Percentiles rank a stretch among this genome's conserved stretches.
These are phyloP conservation scores for Rhamnella rubrinervis DNA, from an alignment of 331 rosid genomes.

Conservation along the genomic window DNA sequence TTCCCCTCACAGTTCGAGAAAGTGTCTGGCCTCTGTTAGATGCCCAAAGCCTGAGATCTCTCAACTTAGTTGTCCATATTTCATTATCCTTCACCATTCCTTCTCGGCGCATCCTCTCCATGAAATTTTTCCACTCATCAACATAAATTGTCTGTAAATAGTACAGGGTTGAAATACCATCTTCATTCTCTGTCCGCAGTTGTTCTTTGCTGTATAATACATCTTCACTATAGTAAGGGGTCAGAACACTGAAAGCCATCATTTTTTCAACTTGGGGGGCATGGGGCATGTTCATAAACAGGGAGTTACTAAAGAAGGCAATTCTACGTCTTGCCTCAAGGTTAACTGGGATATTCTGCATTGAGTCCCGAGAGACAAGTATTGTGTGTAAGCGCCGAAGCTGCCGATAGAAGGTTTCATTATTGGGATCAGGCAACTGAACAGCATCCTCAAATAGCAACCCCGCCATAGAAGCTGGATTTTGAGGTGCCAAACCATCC, in stretches of 20 bases:
- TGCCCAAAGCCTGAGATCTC: slow-evolving; percentile 97
- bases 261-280: slow-evolving; percentile 99
- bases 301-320: slow-evolving; percentile 95
- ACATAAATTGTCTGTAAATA: slow-evolving; percentile 89
- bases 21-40: slow-evolving; percentile 94
- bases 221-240: slow-evolving; percentile 93
- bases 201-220: slow-evolving; percentile 80
- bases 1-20: slow-evolving; percentile 90
- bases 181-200: slow-evolving; percentile 87
- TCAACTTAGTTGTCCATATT: slow-evolving; percentile 70
- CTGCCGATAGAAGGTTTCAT: slow-evolving; percentile 78
- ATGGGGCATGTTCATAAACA: slow-evolving; percentile 96
- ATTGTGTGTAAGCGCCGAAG: slow-evolving; percentile 84
- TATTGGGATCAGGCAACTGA: slow-evolving; percentile 56
- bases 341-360: slow-evolving; percentile 89
- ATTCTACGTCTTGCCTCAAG: slow-evolving; percentile 97
- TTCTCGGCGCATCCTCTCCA: slow-evolving; percentile 95
- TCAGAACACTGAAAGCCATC: slow-evolving; percentile 96
- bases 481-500: slow-evolving; percentile 79
- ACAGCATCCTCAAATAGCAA: slow-evolving; percentile 76
- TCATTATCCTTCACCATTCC: slow-evolving; percentile 71
- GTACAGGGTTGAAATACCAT: slow-evolving; percentile 83
- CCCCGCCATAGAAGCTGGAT: slow-evolving; percentile 53
- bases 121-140: slow-evolving; percentile 93
- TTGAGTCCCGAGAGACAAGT: slow-evolving; percentile 91